phyloP scores from a whole-genome alignment of 108 stramenopile species.

The Cyclotella baltica region DNA sequence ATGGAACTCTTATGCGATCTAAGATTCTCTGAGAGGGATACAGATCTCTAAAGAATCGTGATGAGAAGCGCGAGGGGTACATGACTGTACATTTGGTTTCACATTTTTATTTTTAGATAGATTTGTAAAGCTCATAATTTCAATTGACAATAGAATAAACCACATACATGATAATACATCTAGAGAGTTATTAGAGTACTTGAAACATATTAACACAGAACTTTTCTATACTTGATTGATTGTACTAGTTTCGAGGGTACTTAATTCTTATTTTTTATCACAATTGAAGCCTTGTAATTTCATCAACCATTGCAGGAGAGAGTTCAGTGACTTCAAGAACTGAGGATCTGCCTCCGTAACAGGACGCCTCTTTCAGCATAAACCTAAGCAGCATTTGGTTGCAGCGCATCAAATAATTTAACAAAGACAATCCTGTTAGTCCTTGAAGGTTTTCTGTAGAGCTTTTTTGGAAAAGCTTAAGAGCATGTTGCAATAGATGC shows the following conservation, averaged over 20 bases:
- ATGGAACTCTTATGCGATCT: no score
- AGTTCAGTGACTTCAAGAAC: constrained; percentile 23
- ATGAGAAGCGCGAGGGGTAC: no score
- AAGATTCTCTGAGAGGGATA: no score
- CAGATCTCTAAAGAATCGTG: no score
- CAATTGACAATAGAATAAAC: no score
- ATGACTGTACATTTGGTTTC: no score
- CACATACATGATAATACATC: no score
- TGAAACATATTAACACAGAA: no score
- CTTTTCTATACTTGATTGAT: no score
- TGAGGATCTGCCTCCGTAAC: constrained; percentile 38
- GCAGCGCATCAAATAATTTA: constrained; percentile 28
- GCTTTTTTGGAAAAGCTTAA: constrained; percentile 17
- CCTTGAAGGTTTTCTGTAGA: neutral
- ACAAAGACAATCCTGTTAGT: neutral
- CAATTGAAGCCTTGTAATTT: constrained; percentile 34
- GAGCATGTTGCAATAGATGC: constrained; percentile 19
- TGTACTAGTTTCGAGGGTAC: neutral
- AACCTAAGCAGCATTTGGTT: constrained; percentile 44
- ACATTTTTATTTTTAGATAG: no score
- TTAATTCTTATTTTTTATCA: neutral
- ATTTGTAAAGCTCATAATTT: no score
- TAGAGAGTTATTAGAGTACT: no score
- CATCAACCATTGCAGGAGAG: constrained; percentile 31
- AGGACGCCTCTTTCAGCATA: constrained; percentile 19